Conservation (phyloP, 2,329 filamentous ascomycete genomes). For the Calonectria montana region DNA sequence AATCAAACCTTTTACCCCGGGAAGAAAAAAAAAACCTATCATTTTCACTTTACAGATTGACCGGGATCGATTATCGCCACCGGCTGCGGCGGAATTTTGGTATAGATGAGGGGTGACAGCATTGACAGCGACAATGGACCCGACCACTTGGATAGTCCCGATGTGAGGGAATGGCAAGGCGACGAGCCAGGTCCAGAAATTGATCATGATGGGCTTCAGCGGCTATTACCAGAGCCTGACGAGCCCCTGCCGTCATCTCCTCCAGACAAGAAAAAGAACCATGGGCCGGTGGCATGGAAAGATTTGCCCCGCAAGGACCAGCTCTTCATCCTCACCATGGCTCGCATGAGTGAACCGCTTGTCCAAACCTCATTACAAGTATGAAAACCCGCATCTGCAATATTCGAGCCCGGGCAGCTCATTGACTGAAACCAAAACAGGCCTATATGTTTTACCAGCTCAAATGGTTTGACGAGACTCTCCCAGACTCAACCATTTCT, state of each 20-base stretch:
- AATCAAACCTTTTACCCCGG: neutral
- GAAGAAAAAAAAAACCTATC: neutral
- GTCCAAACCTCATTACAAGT: slow-evolving; percentile 78
- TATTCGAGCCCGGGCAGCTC: neutral
- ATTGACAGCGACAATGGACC: slow-evolving; percentile 29
- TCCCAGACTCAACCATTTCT: slow-evolving; percentile 74
- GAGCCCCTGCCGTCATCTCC: slow-evolving; percentile 12
- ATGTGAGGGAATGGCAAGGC: slow-evolving; percentile 2
- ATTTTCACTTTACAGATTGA: neutral
- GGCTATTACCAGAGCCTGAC: slow-evolving; percentile 10
- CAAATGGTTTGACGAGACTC: slow-evolving; percentile 73
- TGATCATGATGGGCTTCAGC: slow-evolving; percentile 1
- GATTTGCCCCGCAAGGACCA: slow-evolving; percentile 83
- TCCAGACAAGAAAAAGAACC: slow-evolving; percentile 14
- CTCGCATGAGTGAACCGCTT: slow-evolving; percentile 84
- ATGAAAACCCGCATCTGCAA: slow-evolving; percentile 10
- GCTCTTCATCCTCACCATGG: slow-evolving; percentile 80
- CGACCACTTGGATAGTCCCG: slow-evolving; percentile 16
- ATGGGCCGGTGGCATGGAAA: slow-evolving; percentile 62
- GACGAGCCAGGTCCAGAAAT: neutral
- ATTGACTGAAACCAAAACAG: slow-evolving; percentile 47
- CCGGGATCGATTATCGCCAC: neutral
- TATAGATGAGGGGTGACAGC: slow-evolving; percentile 37
- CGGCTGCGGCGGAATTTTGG: neutral
- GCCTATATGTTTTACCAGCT: slow-evolving; percentile 91